These are phyloP conservation scores for Phytopythium sindhum DNA, from an alignment of 352 stramenopile genomes.

Conservation along the genomic window DNA sequence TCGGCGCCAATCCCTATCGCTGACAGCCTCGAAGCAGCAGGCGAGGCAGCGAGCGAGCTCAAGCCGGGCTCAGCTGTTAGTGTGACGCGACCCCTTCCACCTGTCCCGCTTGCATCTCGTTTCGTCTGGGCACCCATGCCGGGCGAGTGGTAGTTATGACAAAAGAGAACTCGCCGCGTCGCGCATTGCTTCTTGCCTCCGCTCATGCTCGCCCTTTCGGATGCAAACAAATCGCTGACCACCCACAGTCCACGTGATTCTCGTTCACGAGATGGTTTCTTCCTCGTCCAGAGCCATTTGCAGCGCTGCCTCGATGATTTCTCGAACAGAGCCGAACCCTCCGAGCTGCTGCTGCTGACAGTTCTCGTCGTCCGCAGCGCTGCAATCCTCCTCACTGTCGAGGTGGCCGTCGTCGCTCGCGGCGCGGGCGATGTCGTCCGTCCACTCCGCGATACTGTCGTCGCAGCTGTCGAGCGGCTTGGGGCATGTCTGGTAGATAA, in stretches of 20 bases:
- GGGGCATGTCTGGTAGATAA: constrained; percentile 40
- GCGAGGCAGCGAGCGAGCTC: neutral
- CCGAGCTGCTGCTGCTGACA: constrained; percentile 19
- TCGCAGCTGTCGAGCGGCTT: constrained; percentile 14
- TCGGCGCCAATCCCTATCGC: neutral
- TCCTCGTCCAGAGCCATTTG: constrained; percentile 63
- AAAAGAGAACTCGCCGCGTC: neutral
- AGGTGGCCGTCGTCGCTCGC: constrained; percentile 1
- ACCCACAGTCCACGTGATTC: too few species aligned
- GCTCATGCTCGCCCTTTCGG: too few species aligned
- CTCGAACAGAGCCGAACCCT: constrained; percentile 34
- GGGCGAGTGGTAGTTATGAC: neutral
- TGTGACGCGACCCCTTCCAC: neutral
- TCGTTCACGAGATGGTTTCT: constrained; percentile 13
- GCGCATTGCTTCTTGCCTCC: neutral
- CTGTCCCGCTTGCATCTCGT: neutral
- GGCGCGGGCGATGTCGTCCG: constrained; percentile 15
- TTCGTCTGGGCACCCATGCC: neutral
- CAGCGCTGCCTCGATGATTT: constrained; percentile 55
- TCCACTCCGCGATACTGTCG: constrained; percentile 13
- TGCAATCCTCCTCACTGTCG: neutral
- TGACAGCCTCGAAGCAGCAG: neutral
- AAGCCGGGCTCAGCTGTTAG: neutral
- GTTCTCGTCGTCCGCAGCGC: constrained; percentile 6
- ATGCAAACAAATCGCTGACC: too few species aligned